Conservation (phyloP, 169 alveolate species). For the Plasmodium billcollinsi region DNA sequence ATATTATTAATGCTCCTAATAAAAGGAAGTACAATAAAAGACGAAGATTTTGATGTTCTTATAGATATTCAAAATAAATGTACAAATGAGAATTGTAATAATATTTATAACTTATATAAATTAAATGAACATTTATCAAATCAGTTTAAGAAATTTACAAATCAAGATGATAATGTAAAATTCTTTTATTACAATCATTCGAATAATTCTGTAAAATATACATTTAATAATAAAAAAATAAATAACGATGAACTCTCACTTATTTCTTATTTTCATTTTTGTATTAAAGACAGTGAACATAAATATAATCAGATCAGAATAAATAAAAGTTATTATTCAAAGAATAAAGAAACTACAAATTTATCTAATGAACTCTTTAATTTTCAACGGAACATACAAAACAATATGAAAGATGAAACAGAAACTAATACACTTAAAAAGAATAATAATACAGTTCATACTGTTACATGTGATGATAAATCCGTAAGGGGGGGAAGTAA, state of each 20-base stretch:
- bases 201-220: constrained; percentile 36
- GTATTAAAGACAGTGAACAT: constrained; percentile 14
- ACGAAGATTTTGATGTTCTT: constrained; percentile 59
- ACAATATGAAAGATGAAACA: background rate
- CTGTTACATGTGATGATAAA: background rate
- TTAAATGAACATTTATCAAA: constrained; percentile 24
- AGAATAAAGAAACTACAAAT: constrained; percentile 17
- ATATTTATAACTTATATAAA: constrained; percentile 15
- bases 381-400: constrained; percentile 6
- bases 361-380: constrained; percentile 34
- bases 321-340: constrained; percentile 13
- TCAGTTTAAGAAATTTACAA: constrained; percentile 36
- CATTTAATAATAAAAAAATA: constrained; percentile 56
- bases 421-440: too few relatives aligned
- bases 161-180: constrained; percentile 36
- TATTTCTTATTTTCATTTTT: constrained; percentile 33
- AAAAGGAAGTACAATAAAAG: constrained; percentile 55
- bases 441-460: background rate
- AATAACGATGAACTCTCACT: constrained; percentile 38
- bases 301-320: constrained; percentile 27
- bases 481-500: background rate
- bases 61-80: constrained; percentile 68
- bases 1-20: constrained; percentile 33
- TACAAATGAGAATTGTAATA: constrained; percentile 38
- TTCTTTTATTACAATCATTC: constrained; percentile 31